Base-by-base conservation (phyloP, 2,329 filamentous ascomycete species). In the Fusarium buxicola region DNA sequence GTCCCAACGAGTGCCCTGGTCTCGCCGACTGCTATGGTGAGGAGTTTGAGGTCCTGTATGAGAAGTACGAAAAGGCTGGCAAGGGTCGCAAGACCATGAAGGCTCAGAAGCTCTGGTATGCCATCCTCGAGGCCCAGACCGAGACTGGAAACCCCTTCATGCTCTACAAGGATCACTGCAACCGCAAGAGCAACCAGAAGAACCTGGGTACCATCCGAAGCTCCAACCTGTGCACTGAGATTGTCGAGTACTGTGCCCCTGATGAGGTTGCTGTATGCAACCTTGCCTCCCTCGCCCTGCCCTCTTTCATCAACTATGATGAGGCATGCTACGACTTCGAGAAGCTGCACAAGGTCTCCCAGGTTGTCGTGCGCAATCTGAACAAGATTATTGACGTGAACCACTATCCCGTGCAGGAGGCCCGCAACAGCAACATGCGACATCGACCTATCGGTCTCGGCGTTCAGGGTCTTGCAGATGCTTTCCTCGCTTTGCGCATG, bases 161-260 rank as follows among this genome's bases (percentile, higher is more conserved):
- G 92, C 89, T 98, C 59, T 99, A 99, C 89, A 99, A 99, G 86
- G 95, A 99, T 80, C 86, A 89, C 74, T 94, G 91, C 88, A 99
- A 99, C 87, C 89, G 89, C 78, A 99, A 99, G 90, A 97, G 94
- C 85, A 99, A 99, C 87, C 95, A 99, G 84, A 98, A 99, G 90
- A 99, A 99, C 81, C 86, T 99, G 28, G 95, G 95, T 68, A 97
- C 94, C 63, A 99, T 99, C 72, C 93, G 93, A 79, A 97, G 92
- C 85, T 99, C 95, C 74, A 99, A 99, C 80, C 85, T 99, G 44
- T 99, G 95, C 88, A 98, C 94, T 46, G 95, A 99, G 81, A 99
- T 99, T 72, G 87, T 99, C 66, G 95, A 99, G 83, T 99, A 97
- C 84, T 96, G 85, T 66, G 92, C 95, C 31, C 94, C 95, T 31